Base-by-base conservation (phyloP, 495 filamentous ascomycete species). In the Daldinia decipiens region DNA sequence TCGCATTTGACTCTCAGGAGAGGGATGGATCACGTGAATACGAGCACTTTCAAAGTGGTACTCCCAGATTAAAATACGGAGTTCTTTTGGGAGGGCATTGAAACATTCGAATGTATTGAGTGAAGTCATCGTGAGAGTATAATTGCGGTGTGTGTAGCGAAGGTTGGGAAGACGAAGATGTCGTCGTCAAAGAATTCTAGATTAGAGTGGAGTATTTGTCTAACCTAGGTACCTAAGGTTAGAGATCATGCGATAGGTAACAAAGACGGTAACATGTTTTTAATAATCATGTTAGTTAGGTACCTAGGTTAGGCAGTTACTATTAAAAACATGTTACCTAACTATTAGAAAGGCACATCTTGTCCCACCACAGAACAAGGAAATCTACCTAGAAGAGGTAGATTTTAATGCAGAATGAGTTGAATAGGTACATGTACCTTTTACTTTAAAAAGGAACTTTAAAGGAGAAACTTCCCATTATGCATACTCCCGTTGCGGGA, bases 31-130 rank as follows among this genome's bases (percentile, higher is more conserved):
- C 21, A 72, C 70, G 26, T 56, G 64, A 52, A 76, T 52, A 17
- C 72, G 72, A 36, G 72, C 52, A 39, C 61, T 62, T n/a, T 75
- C 73, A 66, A 83, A 75, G 62, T 78, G 67, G 34, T 61, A 72
- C 39, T 78, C 66, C 76, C 76, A 78, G 12, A 78, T 78, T 19
- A 70, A 40, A 21, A 69, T 21, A 45, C 76, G 76, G 36, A 76
- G 65, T 45, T 78, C 76, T 27, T 62, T 63, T 11, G 76, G 76
- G 12, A 78, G 66, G n/a, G 63, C 34, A 17, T 66, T 62, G 39
- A 77, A 74, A 45, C 50, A 64, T 26, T 50, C 34, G 72, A 83
- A 84, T 8, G 69, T 57, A 32, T 2, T 26, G 5, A 53, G 62
- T 32, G 70, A 12, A 13, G 50, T 45, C 67, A 68, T 71, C 4